These are phyloP conservation scores for Lepidium sativum DNA, from an alignment of 345 rosid genomes.

Conservation along the genomic window DNA sequence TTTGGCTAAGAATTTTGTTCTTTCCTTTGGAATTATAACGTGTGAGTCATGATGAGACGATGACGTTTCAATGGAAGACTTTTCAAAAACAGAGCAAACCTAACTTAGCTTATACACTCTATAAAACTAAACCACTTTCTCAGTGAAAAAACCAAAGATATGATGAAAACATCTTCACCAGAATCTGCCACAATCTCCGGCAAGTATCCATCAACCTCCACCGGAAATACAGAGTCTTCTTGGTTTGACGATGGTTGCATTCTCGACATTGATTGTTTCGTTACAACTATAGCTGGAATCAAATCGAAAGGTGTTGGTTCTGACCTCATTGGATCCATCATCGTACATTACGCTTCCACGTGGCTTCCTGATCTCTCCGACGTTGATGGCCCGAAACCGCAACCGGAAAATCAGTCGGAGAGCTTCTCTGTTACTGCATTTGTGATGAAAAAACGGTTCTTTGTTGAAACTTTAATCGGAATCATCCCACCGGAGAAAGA, in stretches of 20 bases:
- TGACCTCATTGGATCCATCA: conserved; percentile 73
- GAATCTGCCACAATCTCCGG: conserved; percentile 32
- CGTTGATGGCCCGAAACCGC: conserved; percentile 14
- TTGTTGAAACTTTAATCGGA: conserved; percentile 67
- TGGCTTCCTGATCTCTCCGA: conserved; percentile 73
- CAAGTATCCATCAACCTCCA: conserved; percentile 30
- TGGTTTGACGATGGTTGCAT: conserved; percentile 73
- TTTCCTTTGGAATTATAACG: conserved; percentile 11
- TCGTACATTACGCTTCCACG: conserved; percentile 72
- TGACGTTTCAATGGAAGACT: conserved; percentile 22
- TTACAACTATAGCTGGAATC: conserved; percentile 57
- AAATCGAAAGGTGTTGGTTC: conserved; percentile 79
- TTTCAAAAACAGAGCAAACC: conserved; percentile 13
- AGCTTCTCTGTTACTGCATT: conserved; percentile 46
- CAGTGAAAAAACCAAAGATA: neutral
- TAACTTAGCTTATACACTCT: neutral
- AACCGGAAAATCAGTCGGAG: conserved; percentile 37
- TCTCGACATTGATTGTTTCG: conserved; percentile 73
- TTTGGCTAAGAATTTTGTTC: conserved; percentile 17
- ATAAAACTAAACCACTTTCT: neutral
- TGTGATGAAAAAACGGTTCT: conserved; percentile 67
- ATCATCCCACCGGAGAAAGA: conserved; percentile 81
- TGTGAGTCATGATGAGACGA: conserved; percentile 15
- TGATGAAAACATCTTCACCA: conserved; percentile 37
- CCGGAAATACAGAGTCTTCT: conserved; percentile 13